Conservation (phyloP, 2,329 filamentous ascomycete genomes). For the Cordyceps farinosa region DNA sequence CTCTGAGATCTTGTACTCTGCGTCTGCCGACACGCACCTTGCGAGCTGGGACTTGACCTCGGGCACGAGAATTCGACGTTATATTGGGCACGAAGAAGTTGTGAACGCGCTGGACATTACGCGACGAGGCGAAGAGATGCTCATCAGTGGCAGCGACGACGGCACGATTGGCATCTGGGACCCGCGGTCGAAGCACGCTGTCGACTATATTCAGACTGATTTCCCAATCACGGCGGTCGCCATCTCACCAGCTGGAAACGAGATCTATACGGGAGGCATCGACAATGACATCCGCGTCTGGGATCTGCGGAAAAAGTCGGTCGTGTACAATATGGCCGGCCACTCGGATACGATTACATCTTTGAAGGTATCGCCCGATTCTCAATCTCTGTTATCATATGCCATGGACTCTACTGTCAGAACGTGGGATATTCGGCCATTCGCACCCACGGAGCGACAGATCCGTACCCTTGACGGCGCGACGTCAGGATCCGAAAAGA, state of each 20-base stretch:
- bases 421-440: slow-evolving; percentile 95
- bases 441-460: slow-evolving; percentile 81
- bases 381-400: slow-evolving; percentile 84
- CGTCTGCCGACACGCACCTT: slow-evolving; percentile 88
- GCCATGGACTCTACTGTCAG: slow-evolving; percentile 90
- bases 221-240: slow-evolving; percentile 91
- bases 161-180: slow-evolving; percentile 96
- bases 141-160: slow-evolving; percentile 91
- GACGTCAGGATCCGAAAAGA: slow-evolving; percentile 82
- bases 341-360: slow-evolving; percentile 92
- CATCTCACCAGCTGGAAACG: slow-evolving; percentile 90
- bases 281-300: slow-evolving; percentile 97
- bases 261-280: slow-evolving; percentile 90
- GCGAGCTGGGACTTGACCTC: slow-evolving; percentile 95
- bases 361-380: slow-evolving; percentile 86
- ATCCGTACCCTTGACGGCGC: slow-evolving; percentile 92
- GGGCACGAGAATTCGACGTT: slow-evolving; percentile 85
- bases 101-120: slow-evolving; percentile 89
- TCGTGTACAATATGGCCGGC: slow-evolving; percentile 82
- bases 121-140: slow-evolving; percentile 81
- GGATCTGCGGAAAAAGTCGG: slow-evolving; percentile 88
- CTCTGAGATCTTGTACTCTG: slow-evolving; percentile 84
- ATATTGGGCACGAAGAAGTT: slow-evolving; percentile 92
- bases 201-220: slow-evolving; percentile 84
- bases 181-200: slow-evolving; percentile 81